Evolutionary conservation across 108 stramenopile genomes (phyloP), one percentile per base, ranked within the genome.

Genomic region (Pseudonitzschia multistriata): DNA sequence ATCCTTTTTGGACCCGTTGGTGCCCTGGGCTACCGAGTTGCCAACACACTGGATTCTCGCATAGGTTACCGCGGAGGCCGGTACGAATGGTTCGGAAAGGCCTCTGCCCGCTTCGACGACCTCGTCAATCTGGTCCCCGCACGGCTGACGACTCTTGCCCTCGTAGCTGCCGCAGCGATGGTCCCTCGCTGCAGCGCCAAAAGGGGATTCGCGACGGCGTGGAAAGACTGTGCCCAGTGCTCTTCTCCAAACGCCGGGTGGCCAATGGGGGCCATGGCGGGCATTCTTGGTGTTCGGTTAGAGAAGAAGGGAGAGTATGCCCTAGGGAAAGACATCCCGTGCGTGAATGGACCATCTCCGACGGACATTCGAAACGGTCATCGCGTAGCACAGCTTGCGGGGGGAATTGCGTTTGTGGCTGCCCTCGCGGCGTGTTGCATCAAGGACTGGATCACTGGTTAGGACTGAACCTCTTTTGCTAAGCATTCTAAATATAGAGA

Each of bases 241-340:
- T 72, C 73, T 5, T 80, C 79, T 33, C 82, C 82, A 13, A 80
- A 83, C 37, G 82, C 82, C 27, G 82, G 82, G 4, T 83, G 79
- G 79, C 82, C 82, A 10, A 83, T 83, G 82, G 79, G 67, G 21
- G 62, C 68, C 48, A 70, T 83, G 73, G 76, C 79, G 25, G 82
- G 82, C 24, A 42, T 80, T 28, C 47, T 83, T 17, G 73, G 72
- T 17, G 82, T 80, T 0, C 57, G 35, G 42, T 48, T 83, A 63
- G 62, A 74, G 35, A 83, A 83, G 39, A 52, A 63, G 49, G 74
- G 74, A 10, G 55, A 56, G 37, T 82, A 82, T 36, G 73, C 75
- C 13, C 62, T 82, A 7, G 57, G 57, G 19, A 59, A 35, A 3
- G n/a, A 27, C 13, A 33, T 59, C 0, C 31, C 31, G 2, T 11